Base-by-base conservation (phyloP, 108 stramenopile species). In the Nannochloropsis gaditana region DNA sequence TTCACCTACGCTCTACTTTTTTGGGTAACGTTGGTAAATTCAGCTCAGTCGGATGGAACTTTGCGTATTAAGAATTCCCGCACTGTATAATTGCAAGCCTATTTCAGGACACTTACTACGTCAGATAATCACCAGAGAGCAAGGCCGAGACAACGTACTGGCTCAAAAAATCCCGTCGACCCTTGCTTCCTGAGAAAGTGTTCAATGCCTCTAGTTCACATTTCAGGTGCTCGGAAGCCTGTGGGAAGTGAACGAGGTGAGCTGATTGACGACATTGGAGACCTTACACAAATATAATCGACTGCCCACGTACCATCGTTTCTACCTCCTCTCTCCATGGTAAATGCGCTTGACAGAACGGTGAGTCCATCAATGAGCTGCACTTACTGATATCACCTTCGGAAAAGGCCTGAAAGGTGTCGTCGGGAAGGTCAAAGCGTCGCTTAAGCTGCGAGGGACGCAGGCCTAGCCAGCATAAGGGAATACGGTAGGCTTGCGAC, bases 201-300 rank as follows among this genome's bases (percentile, higher is more conserved):
- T 73, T 73, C 3, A 73, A n/a, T n/a, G 59, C 59, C 59, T 73
- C 59, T 15, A 73, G 59, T n/a, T 73, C 59, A n/a, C 59, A 73
- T 73, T 73, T 73, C 2, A 73, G 15, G 59, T 73, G 59, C 8
- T 73, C 59, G 59, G 15, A 15, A 2, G 59, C 59, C 59, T 73
- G 59, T 50, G 47, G 59, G 8, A 73, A 73, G 59, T n/a, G 59
- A 3, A n/a, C n/a, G 59, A n/a, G 4, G 59, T 15, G 59, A 73
- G 2, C 59, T 15, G n/a, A 3, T 73, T n/a, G 59, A n/a, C 5
- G n/a, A 73, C 15, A 8, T n/a, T n/a, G n/a, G n/a, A 73, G 3
- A 73, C 19, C 59, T n/a, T n/a, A 73, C 8, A 73, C 8, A 50
- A 10, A 73, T n/a, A 73, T n/a, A 73, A 15, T n/a, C 8, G 59